A percentile compares a stretch with the other conserved stretches of the same genome.
These are phyloP conservation scores for Chenopodium quinoa DNA, from an alignment of 148 eudicot species.

Conservation along the genomic window DNA sequence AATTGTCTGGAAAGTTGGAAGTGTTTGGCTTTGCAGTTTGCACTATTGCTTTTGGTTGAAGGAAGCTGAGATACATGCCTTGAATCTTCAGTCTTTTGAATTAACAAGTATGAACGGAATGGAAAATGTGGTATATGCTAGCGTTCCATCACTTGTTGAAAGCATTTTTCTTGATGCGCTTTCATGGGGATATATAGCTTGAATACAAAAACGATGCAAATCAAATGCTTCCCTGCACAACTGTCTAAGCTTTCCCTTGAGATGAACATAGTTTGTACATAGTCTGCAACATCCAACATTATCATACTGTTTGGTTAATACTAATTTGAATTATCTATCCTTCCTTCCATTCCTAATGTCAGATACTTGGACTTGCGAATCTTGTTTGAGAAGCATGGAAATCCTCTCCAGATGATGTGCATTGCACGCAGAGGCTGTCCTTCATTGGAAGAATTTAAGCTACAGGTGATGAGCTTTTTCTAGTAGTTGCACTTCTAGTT, in stretches of 20 bases:
- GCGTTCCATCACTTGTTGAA: slow-evolving; percentile 1
- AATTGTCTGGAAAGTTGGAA: slow-evolving; percentile 2
- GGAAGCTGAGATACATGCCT: slow-evolving; percentile 6
- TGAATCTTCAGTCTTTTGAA: slow-evolving; percentile 12
- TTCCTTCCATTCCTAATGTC: slow-evolving; percentile 7
- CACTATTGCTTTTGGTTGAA: background rate
- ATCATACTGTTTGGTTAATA: background rate
- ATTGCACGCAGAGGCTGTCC: slow-evolving; percentile 8
- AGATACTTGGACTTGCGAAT: slow-evolving; percentile 5
- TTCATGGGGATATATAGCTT: background rate
- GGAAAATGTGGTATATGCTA: background rate
- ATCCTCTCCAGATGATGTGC: background rate
- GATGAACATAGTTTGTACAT: slow-evolving; percentile 2
- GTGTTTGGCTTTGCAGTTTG: background rate
- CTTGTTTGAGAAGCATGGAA: background rate
- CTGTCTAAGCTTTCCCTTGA: slow-evolving; percentile 19
- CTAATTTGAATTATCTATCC: background rate
- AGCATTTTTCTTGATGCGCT: background rate
- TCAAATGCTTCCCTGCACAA: background rate
- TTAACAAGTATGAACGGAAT: background rate
- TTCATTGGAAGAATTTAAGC: slow-evolving; percentile 2
- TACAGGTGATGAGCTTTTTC: slow-evolving; percentile 6
- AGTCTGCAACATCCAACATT: background rate
- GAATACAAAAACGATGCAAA: background rate
- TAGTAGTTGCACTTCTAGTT: background rate